phyloP scores from a whole-genome alignment of 768 basidiomycete genomes.

The Lentinula guzmanii region DNA sequence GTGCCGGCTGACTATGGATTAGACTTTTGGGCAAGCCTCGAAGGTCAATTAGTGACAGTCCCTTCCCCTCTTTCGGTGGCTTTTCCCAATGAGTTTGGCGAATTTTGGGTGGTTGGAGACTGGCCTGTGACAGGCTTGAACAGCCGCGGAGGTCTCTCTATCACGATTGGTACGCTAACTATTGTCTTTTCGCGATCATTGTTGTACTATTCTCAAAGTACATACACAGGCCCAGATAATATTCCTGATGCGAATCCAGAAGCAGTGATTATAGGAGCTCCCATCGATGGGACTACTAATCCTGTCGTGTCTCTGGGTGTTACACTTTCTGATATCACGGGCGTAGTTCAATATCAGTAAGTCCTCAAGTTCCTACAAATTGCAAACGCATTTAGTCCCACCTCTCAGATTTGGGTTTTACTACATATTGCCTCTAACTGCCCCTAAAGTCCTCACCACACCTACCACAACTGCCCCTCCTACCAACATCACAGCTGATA shows the following conservation, averaged over 20 bases:
- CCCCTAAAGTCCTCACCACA: constrained; percentile 36
- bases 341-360: constrained; percentile 49
- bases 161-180: constrained; percentile 34
- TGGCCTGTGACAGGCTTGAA: constrained; percentile 55
- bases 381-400: background rate
- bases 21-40: constrained; percentile 62
- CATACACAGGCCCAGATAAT: constrained; percentile 33
- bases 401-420: constrained; percentile 41
- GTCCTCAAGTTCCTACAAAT: constrained; percentile 7
- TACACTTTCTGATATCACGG: constrained; percentile 43
- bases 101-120: constrained; percentile 54
- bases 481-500: constrained; percentile 29
- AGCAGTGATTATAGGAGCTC: constrained; percentile 44
- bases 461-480: constrained; percentile 29
- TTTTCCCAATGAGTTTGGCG: constrained; percentile 48
- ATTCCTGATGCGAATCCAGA: constrained; percentile 58
- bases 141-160: constrained; percentile 45
- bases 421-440: constrained; percentile 52
- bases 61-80: constrained; percentile 38
- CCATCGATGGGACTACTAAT: constrained; percentile 48
- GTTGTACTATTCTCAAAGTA: background rate
- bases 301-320: constrained; percentile 43
- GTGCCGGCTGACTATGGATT: constrained; percentile 48
- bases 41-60: constrained; percentile 51
- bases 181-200: constrained; percentile 1